Conservation (phyloP, 495 filamentous ascomycete species). For the Apiosordaria backusii region DNA sequence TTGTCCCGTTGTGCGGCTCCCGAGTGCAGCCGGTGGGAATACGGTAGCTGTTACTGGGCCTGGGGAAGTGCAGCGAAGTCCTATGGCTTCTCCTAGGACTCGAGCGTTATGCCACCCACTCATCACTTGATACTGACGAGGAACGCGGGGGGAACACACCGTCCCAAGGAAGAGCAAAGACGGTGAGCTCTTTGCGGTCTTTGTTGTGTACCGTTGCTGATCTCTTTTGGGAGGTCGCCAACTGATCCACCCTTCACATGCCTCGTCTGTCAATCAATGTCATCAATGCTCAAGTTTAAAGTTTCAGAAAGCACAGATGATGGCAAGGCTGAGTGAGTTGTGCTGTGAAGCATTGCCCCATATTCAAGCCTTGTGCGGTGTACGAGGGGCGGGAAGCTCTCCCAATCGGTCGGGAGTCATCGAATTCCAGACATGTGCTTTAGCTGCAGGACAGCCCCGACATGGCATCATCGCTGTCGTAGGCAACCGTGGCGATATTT, state of each 20-base stretch:
- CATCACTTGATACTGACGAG: neutral
- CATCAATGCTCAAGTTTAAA: slow-evolving; percentile 7
- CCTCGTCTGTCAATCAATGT: slow-evolving; percentile 2
- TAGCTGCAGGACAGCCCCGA: neutral
- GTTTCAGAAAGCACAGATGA: slow-evolving; percentile 12
- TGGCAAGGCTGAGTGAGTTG: slow-evolving; percentile 11
- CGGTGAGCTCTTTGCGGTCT: neutral
- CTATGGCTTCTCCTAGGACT: slow-evolving; percentile 9
- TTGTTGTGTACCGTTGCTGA: neutral
- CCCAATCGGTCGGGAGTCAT: slow-evolving; percentile 8
- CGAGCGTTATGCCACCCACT: slow-evolving; percentile 1
- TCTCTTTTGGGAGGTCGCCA: slow-evolving; percentile 15
- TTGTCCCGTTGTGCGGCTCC: neutral
- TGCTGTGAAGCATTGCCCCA: neutral
- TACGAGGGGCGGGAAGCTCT: neutral
- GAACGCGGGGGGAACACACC: neutral
- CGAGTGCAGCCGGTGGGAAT: neutral
- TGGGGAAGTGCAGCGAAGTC: no score
- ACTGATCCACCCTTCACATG: neutral
- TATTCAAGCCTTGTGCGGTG: neutral
- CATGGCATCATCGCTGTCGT: neutral
- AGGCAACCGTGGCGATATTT: neutral
- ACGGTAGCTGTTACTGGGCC: slow-evolving; percentile 5
- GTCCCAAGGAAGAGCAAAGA: neutral
- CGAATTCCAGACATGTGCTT: neutral